phyloP scores from a whole-genome alignment of 2,329 filamentous ascomycete species.

The Trichoderma breve region DNA sequence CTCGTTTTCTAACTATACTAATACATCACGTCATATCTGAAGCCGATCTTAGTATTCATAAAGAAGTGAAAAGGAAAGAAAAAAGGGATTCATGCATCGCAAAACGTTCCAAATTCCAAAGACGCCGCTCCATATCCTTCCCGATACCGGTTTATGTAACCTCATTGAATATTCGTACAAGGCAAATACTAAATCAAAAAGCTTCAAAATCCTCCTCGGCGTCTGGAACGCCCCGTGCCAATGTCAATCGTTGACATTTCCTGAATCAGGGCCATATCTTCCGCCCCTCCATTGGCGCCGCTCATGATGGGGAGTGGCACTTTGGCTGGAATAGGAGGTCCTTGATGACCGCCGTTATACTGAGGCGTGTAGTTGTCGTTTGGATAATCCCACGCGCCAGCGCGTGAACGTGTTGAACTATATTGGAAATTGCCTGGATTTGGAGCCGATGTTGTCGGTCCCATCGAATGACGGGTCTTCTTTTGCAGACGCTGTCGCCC shows the following conservation, averaged over 20 bases:
- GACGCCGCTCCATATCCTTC: slow-evolving; percentile 1
- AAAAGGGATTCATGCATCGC: not conserved
- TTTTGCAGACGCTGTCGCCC: slow-evolving; percentile 65
- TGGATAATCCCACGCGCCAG: slow-evolving; percentile 53
- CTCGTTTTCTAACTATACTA: not conserved
- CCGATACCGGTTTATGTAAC: slow-evolving; percentile 9
- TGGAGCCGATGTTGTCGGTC: slow-evolving; percentile 38
- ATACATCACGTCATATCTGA: slow-evolving; percentile 12
- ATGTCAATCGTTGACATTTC: slow-evolving; percentile 70
- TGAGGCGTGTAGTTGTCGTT: slow-evolving; percentile 51
- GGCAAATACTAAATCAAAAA: not conserved
- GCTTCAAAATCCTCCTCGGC: slow-evolving; percentile 45
- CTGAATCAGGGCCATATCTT: slow-evolving; percentile 62
- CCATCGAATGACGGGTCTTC: slow-evolving; percentile 48
- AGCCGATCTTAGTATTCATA: not conserved
- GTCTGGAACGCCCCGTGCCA: slow-evolving; percentile 57
- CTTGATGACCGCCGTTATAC: slow-evolving; percentile 33
- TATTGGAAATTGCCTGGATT: slow-evolving; percentile 52
- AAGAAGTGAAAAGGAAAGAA: not conserved
- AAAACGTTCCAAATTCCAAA: slow-evolving; percentile 7
- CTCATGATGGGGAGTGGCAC: slow-evolving; percentile 56
- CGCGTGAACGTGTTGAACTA: slow-evolving; percentile 39
- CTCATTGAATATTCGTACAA: slow-evolving; percentile 20
- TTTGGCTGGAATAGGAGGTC: slow-evolving; percentile 68
- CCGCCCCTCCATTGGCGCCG: slow-evolving; percentile 41